Conservation (phyloP, 345 rosid species). For the Angophora floribunda region DNA sequence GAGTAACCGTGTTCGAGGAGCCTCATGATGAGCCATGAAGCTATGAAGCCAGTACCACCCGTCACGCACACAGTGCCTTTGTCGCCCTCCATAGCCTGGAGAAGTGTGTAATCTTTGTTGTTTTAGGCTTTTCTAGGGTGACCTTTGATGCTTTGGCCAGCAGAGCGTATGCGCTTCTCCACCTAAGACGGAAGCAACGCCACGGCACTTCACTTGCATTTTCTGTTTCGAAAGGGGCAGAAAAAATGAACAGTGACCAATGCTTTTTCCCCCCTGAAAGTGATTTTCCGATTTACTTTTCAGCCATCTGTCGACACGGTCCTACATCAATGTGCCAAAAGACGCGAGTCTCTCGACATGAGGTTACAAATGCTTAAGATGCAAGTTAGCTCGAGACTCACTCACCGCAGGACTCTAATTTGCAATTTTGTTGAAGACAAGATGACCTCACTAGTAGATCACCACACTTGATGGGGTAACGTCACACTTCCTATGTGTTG, state of each 20-base stretch:
- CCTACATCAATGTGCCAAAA: background rate
- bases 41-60: slow-evolving; percentile 46
- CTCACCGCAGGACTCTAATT: background rate
- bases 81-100: background rate
- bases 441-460: too few relatives aligned
- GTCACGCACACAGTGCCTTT: slow-evolving; percentile 41
- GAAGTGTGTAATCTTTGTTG: too few relatives aligned
- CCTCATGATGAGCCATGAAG: slow-evolving; percentile 49
- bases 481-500: background rate
- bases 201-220: background rate
- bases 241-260: background rate
- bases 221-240: background rate
- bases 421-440: background rate
- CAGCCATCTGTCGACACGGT: background rate
- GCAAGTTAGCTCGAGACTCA: background rate
- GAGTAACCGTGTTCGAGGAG: slow-evolving; percentile 42
- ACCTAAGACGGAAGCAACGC: background rate
- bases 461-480: background rate
- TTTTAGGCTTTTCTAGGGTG: background rate
- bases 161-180: background rate
- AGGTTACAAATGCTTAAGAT: background rate
- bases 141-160: background rate
- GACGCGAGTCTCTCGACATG: background rate
- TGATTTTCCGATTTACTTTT: background rate
- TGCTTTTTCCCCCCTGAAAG: background rate